Base-by-base conservation (phyloP, 495 filamentous ascomycete genomes). In the Penicillium odoratum region DNA sequence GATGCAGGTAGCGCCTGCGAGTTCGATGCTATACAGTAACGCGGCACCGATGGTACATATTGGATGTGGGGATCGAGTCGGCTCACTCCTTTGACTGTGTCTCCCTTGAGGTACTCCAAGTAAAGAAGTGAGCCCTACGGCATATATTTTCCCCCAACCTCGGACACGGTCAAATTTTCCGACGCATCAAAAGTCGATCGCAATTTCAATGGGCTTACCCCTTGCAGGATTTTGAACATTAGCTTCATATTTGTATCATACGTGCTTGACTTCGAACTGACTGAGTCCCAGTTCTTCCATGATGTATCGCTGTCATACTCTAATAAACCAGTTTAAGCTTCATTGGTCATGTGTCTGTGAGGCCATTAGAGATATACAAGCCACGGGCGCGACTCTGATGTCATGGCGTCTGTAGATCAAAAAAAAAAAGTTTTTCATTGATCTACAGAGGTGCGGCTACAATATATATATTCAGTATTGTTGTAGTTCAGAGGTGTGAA, bases 161-260 rank as follows among this genome's bases (percentile, higher is more conserved):
- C n/a, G n/a, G n/a, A n/a, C n/a, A n/a, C n/a, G n/a, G n/a, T n/a
- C n/a, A n/a, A n/a, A n/a, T n/a, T n/a, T n/a, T n/a, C n/a, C n/a
- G n/a, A n/a, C n/a, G n/a, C n/a, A n/a, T n/a, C n/a, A n/a, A n/a
- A n/a, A n/a, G n/a, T n/a, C n/a, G n/a, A n/a, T n/a, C n/a, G n/a
- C n/a, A n/a, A n/a, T n/a, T n/a, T n/a, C n/a, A n/a, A n/a, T n/a
- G n/a, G n/a, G n/a, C n/a, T n/a, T n/a, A n/a, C n/a, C n/a, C n/a
- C n/a, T n/a, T n/a, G n/a, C n/a, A n/a, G n/a, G n/a, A n/a, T n/a
- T n/a, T 21, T n/a, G 45, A 48, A 26, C 45, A 48, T 48, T 48
- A 29, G 26, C 26, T 48, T 28, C 26, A 48, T 48, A 10, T 48
- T 48, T 48, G 26, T 48, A 48, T 48, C 45, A 48, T 48, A 48